A percentile compares a stretch with the other conserved stretches of the same genome.
phyloP scores from a whole-genome alignment of 1,139 yeast species.

The Zhuliangozyma blackwelliae region DNA sequence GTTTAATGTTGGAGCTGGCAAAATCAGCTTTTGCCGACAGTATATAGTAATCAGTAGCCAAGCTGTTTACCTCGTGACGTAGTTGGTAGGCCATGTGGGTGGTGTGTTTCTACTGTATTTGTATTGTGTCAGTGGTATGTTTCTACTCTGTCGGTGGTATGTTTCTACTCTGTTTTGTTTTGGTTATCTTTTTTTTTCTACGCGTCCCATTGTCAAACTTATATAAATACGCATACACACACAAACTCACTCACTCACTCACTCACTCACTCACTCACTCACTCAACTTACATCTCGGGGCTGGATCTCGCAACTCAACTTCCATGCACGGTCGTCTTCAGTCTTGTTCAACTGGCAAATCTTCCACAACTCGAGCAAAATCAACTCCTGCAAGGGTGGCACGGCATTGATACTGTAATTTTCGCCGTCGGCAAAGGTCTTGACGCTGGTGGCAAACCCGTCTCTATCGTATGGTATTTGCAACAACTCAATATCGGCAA shows the following conservation, averaged over 20 bases:
- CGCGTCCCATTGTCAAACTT: no score
- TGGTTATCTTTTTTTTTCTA: no score
- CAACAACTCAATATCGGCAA: constrained; percentile 74
- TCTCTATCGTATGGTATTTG: constrained; percentile 54
- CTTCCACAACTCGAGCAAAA: constrained; percentile 67
- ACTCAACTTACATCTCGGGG: constrained; percentile 25
- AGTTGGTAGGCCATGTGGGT: no score
- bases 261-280: no score
- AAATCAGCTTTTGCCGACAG: neutral
- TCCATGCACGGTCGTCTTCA: constrained; percentile 70
- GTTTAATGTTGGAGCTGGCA: neutral
- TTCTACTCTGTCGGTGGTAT: no score
- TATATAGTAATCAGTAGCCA: no score
- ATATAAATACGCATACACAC: no score
- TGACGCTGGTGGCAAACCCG: neutral
- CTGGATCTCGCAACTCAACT: constrained; percentile 56
- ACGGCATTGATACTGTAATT: constrained; percentile 38
- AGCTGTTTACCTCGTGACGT: no score
- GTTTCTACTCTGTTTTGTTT: no score
- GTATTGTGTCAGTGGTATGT: no score
- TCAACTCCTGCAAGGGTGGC: constrained; percentile 57
- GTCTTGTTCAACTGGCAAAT: constrained; percentile 55
- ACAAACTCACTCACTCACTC: no score
- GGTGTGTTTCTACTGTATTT: no score
- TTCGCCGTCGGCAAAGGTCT: constrained; percentile 9